Conservation (phyloP, 1,284 basidiomycete species). For the Tilletia walkeri region DNA sequence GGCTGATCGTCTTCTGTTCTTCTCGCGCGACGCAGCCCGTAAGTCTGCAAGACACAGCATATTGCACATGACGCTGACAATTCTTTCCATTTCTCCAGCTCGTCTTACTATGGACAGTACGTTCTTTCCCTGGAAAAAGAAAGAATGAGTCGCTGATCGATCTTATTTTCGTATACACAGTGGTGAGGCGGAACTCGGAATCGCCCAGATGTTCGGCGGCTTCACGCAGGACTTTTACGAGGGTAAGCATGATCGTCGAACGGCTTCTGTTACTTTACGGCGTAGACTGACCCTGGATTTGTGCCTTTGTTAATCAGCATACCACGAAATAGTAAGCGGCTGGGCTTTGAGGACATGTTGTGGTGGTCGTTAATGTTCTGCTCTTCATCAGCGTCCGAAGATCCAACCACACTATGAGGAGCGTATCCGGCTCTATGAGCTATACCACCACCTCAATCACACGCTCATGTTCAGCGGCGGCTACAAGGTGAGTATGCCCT, state of each 20-base stretch:
- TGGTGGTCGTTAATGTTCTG: background rate
- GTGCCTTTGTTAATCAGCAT: slow-evolving; percentile 57
- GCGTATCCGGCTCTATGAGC: slow-evolving; percentile 69
- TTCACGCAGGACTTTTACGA: slow-evolving; percentile 70
- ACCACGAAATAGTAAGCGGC: slow-evolving; percentile 62
- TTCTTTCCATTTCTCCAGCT: slow-evolving; percentile 55
- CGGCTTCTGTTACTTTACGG: background rate
- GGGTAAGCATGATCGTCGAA: background rate
- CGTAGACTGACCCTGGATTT: no score
- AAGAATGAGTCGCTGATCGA: no score
- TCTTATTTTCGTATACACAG: background rate
- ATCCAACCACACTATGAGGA: slow-evolving; percentile 72
- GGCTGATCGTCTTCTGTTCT: background rate
- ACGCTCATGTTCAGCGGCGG: slow-evolving; percentile 24
- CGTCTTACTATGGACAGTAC: slow-evolving; percentile 8
- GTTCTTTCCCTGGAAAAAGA: background rate
- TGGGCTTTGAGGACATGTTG: no score
- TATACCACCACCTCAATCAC: slow-evolving; percentile 82
- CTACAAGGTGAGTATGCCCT: slow-evolving; percentile 18
- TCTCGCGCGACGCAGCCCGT: background rate
- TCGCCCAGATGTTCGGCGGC: slow-evolving; percentile 77
- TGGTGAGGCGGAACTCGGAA: slow-evolving; percentile 75
- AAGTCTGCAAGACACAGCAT: background rate
- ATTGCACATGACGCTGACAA: background rate
- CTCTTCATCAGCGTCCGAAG: slow-evolving; percentile 61